Conservation (phyloP, 306 rosid species). For the Cicer cuneatum region DNA sequence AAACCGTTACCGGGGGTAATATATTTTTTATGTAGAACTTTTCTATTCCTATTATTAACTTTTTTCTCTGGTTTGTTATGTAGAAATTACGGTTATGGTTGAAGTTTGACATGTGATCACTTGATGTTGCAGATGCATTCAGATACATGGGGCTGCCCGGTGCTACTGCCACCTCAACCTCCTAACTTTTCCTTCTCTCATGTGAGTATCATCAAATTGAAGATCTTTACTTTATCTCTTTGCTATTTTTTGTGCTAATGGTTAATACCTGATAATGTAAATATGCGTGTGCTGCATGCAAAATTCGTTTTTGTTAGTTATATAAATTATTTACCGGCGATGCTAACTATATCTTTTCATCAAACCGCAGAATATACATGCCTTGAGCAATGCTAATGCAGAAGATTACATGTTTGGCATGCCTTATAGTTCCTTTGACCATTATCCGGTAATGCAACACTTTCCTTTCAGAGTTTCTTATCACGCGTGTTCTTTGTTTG, state of each 20-base stretch:
- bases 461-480: slow-evolving; percentile 7
- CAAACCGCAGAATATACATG: slow-evolving; percentile 59
- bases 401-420: slow-evolving; percentile 49
- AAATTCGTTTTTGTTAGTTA: slow-evolving; percentile 2
- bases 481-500: no score
- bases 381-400: slow-evolving; percentile 42
- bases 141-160: slow-evolving; percentile 94
- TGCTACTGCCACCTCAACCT: slow-evolving; percentile 65
- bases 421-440: slow-evolving; percentile 52
- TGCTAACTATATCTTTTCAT: slow-evolving; percentile 29
- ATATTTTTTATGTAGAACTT: background rate
- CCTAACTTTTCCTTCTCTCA: slow-evolving; percentile 59
- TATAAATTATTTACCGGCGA: slow-evolving; percentile 3
- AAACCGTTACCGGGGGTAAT: slow-evolving; percentile 70
- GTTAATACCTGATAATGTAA: background rate
- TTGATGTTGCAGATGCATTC: slow-evolving; percentile 72
- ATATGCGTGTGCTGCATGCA: slow-evolving; percentile 13
- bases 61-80: slow-evolving; percentile 4
- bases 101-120: slow-evolving; percentile 35
- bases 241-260: slow-evolving; percentile 29
- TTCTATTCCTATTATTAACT: slow-evolving; percentile 30
- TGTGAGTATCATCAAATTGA: slow-evolving; percentile 53
- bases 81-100: slow-evolving; percentile 22
- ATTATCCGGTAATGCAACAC: slow-evolving; percentile 70
- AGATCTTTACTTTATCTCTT: background rate